Evolutionary conservation across 2,329 filamentous ascomycete species (phyloP).

Genomic region (Fusarium hostae): DNA sequence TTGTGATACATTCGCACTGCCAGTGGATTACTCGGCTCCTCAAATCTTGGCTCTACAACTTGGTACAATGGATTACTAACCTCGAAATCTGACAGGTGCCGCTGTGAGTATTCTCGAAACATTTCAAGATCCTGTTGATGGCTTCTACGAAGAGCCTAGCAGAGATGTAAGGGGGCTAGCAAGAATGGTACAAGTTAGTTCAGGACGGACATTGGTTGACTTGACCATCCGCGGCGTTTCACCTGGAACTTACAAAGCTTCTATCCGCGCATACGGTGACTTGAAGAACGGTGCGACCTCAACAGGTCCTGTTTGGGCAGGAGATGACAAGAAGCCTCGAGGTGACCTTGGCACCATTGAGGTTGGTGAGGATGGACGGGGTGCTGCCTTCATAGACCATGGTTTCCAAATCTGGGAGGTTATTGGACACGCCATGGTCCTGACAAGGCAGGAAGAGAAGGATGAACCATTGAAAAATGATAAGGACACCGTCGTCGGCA

Average conservation of each 20-base stretch:
- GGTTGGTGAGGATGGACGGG: conserved; percentile 79
- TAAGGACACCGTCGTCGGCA: conserved; percentile 86
- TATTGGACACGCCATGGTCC: conserved; percentile 91
- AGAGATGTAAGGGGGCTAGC: conserved; percentile 83
- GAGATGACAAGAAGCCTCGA: conserved; percentile 57
- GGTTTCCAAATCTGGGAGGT: conserved; percentile 93
- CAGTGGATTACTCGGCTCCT: neutral
- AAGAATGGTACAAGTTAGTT: conserved; percentile 90
- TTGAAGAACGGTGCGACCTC: conserved; percentile 85
- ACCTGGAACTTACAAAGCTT: conserved; percentile 84
- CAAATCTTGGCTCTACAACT: neutral
- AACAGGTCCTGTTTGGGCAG: conserved; percentile 84
- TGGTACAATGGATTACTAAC: conserved; percentile 11
- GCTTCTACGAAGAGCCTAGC: conserved; percentile 51
- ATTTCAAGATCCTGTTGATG: conserved; percentile 68
- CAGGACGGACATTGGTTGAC: conserved; percentile 84
- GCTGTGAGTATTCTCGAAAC: conserved; percentile 97
- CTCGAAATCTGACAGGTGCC: conserved; percentile 62
- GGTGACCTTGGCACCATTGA: conserved; percentile 77
- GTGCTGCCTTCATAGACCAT: conserved; percentile 82
- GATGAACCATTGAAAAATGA: conserved; percentile 74
- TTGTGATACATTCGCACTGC: neutral
- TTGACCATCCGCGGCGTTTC: conserved; percentile 85
- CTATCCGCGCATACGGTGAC: conserved; percentile 86
- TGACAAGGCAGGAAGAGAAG: conserved; percentile 72